Conservation (phyloP, 2,329 filamentous ascomycete species). For the Exophiala phaeomuriformis region DNA sequence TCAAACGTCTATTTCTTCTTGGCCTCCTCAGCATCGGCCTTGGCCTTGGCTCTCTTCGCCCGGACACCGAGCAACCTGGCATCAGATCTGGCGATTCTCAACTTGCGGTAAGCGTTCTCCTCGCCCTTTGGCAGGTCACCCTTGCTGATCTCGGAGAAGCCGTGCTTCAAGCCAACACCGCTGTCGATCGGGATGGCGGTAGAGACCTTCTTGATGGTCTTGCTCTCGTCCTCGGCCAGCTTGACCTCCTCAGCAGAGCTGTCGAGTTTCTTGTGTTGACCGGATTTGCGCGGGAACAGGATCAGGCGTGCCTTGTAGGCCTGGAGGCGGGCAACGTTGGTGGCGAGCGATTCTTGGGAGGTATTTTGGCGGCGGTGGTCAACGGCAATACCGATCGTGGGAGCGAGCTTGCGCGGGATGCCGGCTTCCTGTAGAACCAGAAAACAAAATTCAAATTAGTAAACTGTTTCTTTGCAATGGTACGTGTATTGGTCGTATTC, state of each 20-base stretch:
- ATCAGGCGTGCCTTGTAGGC: constrained; percentile 95
- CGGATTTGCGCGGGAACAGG: constrained; percentile 92
- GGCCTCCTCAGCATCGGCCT: constrained; percentile 58
- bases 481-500: background rate
- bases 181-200: constrained; percentile 66
- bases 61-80: constrained; percentile 72
- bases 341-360: constrained; percentile 85
- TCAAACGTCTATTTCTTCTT: constrained; percentile 42
- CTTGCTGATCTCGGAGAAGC: constrained; percentile 70
- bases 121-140: constrained; percentile 70
- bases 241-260: constrained; percentile 75
- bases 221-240: constrained; percentile 55
- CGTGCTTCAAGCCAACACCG: constrained; percentile 45
- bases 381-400: constrained; percentile 94
- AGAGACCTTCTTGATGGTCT: constrained; percentile 47
- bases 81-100: constrained; percentile 78
- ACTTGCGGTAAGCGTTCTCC: constrained; percentile 77
- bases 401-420: constrained; percentile 87
- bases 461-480: background rate
- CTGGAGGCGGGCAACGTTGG: constrained; percentile 96
- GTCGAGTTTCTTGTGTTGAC: constrained; percentile 90
- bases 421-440: constrained; percentile 65
- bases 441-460: constrained; percentile 7
- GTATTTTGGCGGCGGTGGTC: constrained; percentile 96
- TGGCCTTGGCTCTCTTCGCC: constrained; percentile 89